Evolutionary conservation across 164 flowering plant species (phyloP), one percentile per base, ranked within the genome.

Genomic region (Taxillus chinensis): DNA sequence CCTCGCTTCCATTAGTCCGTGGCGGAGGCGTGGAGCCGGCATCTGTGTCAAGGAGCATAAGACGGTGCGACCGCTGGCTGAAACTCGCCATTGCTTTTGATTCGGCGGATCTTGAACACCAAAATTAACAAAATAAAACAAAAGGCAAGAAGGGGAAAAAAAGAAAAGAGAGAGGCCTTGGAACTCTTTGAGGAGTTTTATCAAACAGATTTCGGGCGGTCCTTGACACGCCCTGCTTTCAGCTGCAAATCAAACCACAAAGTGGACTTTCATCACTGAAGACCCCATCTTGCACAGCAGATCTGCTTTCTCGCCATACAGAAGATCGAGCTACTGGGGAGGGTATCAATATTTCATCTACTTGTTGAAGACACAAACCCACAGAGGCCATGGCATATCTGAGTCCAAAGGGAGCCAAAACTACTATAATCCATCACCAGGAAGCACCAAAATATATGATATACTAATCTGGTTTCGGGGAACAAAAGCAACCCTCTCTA

Each of bases 41-140:
- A 8, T 41, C 75, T 3, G 50, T 37, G 45, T 59, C 68, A 3
- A 69, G 62, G 39, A 69, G 63, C 7, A 27, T 39, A 3, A 64
- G 65, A 8, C 75, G 67, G 37, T 57, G 77, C 2, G 60, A 45
- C n/a, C 41, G 49, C 8, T 40, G 52, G 27, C 51, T 11, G 13
- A 50, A 56, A 67, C 55, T 64, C 14, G 13, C 42, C 12, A 43
- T 41, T 40, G 40, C 15, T 27, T 27, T 27, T 27, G 27, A 27
- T 27, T 27, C 27, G 27, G 27, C 27, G 2, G 27, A 27, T 27
- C 27, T 27, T 27, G 27, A 27, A 27, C 9, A 48, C 13, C 51
- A 11, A 48, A 48, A 43, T 43, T 43, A 43, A 6, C 46, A 9
- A 43, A 43, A 43, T 14, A 43, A 5, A 43, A 43, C 46, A 9